Evolutionary conservation across 225 moss, liverwort and hornwort genomes (phyloP).

Genomic region (Lunularia cruciata): DNA sequence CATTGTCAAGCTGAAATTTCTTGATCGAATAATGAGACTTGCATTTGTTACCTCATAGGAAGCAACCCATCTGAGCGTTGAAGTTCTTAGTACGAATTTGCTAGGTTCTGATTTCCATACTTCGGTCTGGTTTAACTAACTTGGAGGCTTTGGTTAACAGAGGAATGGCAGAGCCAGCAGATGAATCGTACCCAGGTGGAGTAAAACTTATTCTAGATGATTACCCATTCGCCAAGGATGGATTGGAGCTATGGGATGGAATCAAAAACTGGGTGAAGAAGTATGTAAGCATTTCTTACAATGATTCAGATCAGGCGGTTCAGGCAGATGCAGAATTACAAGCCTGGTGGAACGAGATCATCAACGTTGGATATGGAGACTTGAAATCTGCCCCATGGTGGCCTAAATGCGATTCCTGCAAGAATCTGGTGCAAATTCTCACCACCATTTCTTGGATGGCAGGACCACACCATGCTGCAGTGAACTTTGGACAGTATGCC

Average conservation of each 20-base stretch:
- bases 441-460: slow-evolving; percentile 35
- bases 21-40: too few relatives aligned
- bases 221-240: slow-evolving; percentile 46
- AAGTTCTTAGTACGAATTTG: background rate
- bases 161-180: slow-evolving; percentile 39
- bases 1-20: too few relatives aligned
- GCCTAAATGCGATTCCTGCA: slow-evolving; percentile 35
- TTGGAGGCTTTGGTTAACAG: slow-evolving; percentile 16
- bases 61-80: too few relatives aligned
- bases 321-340: slow-evolving; percentile 34
- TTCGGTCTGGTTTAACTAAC: background rate
- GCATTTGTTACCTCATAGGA: too few relatives aligned
- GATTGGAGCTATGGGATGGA: slow-evolving; percentile 38
- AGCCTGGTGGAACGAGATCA: slow-evolving; percentile 38
- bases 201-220: slow-evolving; percentile 43
- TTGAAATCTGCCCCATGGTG: slow-evolving; percentile 30
- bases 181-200: slow-evolving; percentile 26
- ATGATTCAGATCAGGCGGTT: slow-evolving; percentile 33
- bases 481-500: slow-evolving; percentile 44
- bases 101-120: background rate
- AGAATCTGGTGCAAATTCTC: slow-evolving; percentile 23
- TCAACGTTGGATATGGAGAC: slow-evolving; percentile 40
- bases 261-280: slow-evolving; percentile 26
- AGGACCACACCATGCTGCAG: slow-evolving; percentile 37
- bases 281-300: slow-evolving; percentile 27